A percentile compares a stretch with the other conserved stretches of the same genome.
Evolutionary conservation across 106 monocot species (phyloP).

Genomic region (Chionographis japonica): DNA sequence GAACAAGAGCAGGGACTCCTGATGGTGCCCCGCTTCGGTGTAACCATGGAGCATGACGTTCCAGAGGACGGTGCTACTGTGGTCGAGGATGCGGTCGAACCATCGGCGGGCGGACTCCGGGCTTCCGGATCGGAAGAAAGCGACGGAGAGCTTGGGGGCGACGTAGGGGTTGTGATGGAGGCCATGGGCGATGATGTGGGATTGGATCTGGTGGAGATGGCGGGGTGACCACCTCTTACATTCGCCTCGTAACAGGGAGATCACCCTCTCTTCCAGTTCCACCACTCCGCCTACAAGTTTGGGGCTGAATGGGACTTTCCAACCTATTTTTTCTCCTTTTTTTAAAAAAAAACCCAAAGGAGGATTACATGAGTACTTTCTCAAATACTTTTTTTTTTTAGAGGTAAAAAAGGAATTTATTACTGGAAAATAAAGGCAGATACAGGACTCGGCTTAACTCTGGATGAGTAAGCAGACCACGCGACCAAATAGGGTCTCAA

Average conservation of each 20-base stretch:
- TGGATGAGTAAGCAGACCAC: too few relatives aligned
- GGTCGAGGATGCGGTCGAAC: constrained; percentile 29
- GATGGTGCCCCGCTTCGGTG: constrained; percentile 10
- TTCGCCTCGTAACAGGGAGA: constrained; percentile 23
- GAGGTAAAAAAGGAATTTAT: too few relatives aligned
- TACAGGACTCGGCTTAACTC: too few relatives aligned
- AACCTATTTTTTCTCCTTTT: too few relatives aligned
- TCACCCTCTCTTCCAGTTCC: constrained; percentile 29
- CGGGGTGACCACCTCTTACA: constrained; percentile 4
- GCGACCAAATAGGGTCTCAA: too few relatives aligned
- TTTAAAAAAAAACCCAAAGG: too few relatives aligned
- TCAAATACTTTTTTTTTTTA: too few relatives aligned
- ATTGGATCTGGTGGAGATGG: constrained; percentile 37
- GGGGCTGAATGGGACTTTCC: neutral
- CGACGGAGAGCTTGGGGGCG: constrained; percentile 25
- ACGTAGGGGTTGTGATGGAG: constrained; percentile 28
- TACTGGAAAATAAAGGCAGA: too few relatives aligned
- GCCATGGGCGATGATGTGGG: constrained; percentile 34
- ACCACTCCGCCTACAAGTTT: too few relatives aligned
- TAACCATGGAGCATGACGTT: constrained; percentile 60
- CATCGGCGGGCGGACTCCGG: constrained; percentile 18
- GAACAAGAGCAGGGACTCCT: constrained; percentile 30
- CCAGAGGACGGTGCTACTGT: constrained; percentile 21
- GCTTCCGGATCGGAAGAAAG: constrained; percentile 12
- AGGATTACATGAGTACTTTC: too few relatives aligned